A percentile compares a stretch with the other conserved stretches of the same genome.
Conservation (phyloP, 495 filamentous ascomycete genomes). For the Apodospora peruviana region DNA sequence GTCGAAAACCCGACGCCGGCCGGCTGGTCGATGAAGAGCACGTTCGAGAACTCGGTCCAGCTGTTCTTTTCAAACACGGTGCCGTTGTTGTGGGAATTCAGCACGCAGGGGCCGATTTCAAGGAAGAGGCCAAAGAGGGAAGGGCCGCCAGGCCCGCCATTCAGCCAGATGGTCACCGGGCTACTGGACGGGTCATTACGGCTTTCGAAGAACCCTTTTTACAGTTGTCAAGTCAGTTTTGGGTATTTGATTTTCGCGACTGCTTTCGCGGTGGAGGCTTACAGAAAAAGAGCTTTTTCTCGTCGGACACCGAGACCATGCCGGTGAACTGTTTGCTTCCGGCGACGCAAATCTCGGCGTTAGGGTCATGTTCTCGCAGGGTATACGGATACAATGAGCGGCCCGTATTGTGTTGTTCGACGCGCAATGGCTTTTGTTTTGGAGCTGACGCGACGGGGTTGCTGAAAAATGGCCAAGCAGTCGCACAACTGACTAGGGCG, state of each 20-base stretch:
- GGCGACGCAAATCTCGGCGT: not conserved
- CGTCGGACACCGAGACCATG: not conserved
- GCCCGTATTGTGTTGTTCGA: not conserved
- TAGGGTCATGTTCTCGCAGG: not conserved
- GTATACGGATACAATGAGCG: not conserved
- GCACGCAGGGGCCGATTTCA: conserved; percentile 15
- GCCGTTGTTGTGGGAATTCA: conserved; percentile 10
- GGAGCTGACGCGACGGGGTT: not conserved
- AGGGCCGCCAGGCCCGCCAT: conserved; percentile 40
- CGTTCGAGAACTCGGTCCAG: conserved; percentile 57
- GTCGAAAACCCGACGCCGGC: conserved; percentile 3
- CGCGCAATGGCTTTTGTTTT: not conserved
- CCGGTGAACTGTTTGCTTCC: conserved; percentile 3
- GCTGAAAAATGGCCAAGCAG: too few relatives aligned
- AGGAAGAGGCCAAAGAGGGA: conserved; percentile 20
- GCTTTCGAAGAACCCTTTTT: conserved; percentile 35
- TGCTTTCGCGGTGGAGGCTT: too few relatives aligned
- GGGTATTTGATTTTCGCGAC: too few relatives aligned
- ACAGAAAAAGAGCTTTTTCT: conserved; percentile 4
- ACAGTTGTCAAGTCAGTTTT: not conserved
- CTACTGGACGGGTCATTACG: conserved; percentile 41
- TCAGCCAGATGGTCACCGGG: conserved; percentile 50
- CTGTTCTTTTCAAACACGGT: conserved; percentile 38
- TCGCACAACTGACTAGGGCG: too few relatives aligned
- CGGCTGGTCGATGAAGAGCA: conserved; percentile 52